phyloP scores from a whole-genome alignment of 1,284 basidiomycete species.

The Ustilago esculenta region DNA sequence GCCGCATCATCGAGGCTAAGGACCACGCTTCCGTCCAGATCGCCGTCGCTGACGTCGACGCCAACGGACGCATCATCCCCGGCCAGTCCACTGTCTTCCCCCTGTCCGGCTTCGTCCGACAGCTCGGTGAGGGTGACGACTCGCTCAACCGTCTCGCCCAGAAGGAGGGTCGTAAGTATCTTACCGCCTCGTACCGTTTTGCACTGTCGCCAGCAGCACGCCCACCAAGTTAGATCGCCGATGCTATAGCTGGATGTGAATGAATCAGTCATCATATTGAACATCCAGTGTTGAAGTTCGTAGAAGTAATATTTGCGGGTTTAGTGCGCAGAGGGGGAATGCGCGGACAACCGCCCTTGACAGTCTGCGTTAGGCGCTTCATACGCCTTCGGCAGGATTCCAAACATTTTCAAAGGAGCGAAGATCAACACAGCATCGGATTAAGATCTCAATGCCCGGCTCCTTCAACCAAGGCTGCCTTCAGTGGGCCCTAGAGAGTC shows the following conservation, averaged over 20 bases:
- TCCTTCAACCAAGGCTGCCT: constrained; percentile 9
- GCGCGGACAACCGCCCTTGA: constrained; percentile 53
- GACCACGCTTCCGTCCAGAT: constrained; percentile 99
- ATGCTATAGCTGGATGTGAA: no score
- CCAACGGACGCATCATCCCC: constrained; percentile 84
- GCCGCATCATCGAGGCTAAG: constrained; percentile 96
- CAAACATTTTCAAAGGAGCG: constrained; percentile 58
- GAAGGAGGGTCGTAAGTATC: constrained; percentile 86
- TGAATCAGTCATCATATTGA: no score
- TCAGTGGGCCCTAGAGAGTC: constrained; percentile 63
- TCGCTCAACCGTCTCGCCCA: constrained; percentile 96
- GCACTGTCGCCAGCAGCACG: constrained; percentile 1
- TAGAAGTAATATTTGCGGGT: no score
- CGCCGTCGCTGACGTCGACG: constrained; percentile 92
- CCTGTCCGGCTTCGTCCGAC: constrained; percentile 90
- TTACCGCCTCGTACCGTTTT: background rate
- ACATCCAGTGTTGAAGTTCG: no score
- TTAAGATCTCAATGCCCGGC: constrained; percentile 63
- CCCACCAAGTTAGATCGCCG: background rate
- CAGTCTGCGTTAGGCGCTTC: constrained; percentile 61
- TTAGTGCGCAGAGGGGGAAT: background rate
- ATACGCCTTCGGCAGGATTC: constrained; percentile 61
- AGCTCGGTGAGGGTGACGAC: constrained; percentile 96
- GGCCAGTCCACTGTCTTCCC: constrained; percentile 89
- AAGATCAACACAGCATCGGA: constrained; percentile 55